These are phyloP conservation scores for Rhizomucor miehei DNA, from an alignment of 371 early-diverging fungal genomes.

Conservation along the genomic window DNA sequence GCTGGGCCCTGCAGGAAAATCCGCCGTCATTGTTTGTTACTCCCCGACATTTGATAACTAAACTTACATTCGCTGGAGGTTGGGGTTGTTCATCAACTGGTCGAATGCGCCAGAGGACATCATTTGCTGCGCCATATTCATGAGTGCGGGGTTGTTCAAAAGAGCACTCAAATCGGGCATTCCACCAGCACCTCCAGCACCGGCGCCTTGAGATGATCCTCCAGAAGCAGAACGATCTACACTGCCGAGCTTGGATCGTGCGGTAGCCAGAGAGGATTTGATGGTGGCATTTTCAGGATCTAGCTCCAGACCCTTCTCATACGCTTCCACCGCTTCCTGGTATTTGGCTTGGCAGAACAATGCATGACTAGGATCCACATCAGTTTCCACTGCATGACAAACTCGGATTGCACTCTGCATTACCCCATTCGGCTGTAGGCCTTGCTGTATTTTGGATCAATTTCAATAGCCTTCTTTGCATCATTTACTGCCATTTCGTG, in stretches of 20 bases:
- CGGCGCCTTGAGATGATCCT: slow-evolving; percentile 28
- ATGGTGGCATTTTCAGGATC: slow-evolving; percentile 85
- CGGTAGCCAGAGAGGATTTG: slow-evolving; percentile 61
- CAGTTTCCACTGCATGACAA: neutral
- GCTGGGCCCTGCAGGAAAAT: slow-evolving; percentile 57
- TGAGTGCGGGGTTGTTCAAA: slow-evolving; percentile 88
- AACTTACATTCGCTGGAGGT: slow-evolving; percentile 73
- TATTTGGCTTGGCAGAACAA: slow-evolving; percentile 83
- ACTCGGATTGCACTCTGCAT: neutral
- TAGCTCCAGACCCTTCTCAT: slow-evolving; percentile 85
- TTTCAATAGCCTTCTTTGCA: slow-evolving; percentile 76
- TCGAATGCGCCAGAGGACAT: slow-evolving; percentile 89
- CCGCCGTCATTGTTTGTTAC: too few species aligned
- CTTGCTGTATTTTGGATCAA: slow-evolving; percentile 88
- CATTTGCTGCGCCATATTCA: slow-evolving; percentile 94
- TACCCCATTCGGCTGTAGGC: slow-evolving; percentile 93
- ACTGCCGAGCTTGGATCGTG: slow-evolving; percentile 46
- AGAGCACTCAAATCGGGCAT: slow-evolving; percentile 61
- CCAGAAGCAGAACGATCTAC: slow-evolving; percentile 37
- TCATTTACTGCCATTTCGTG: slow-evolving; percentile 88
- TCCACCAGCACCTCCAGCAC: slow-evolving; percentile 58
- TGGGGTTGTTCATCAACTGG: slow-evolving; percentile 87
- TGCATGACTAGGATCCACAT: slow-evolving; percentile 65
- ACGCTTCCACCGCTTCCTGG: slow-evolving; percentile 85
- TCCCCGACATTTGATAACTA: neutral